Evolutionary conservation across 352 stramenopile genomes (phyloP).

Genomic region (Peronospora belbahrii): DNA sequence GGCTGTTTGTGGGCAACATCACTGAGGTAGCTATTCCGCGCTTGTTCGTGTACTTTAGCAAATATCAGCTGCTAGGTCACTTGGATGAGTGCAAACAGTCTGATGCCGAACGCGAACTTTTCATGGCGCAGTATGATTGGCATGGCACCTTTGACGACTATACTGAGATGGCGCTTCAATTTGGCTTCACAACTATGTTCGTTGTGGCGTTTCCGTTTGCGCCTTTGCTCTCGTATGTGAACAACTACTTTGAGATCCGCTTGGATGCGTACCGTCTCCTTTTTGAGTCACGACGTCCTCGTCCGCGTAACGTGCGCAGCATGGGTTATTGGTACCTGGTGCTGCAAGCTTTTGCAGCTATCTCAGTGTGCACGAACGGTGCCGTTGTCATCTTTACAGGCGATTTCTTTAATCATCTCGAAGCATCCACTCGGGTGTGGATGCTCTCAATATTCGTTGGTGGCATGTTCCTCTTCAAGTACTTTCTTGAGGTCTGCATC

Average conservation of each 20-base stretch:
- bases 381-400: constrained; percentile 90
- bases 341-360: constrained; percentile 83
- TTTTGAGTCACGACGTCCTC: constrained; percentile 69
- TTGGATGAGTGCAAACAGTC: constrained; percentile 43
- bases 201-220: constrained; percentile 90
- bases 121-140: constrained; percentile 79
- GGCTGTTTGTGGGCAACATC: constrained; percentile 74
- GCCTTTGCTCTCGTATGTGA: constrained; percentile 86
- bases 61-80: constrained; percentile 53
- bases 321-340: constrained; percentile 92
- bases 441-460: constrained; percentile 76
- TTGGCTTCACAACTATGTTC: constrained; percentile 87
- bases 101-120: constrained; percentile 60
- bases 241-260: constrained; percentile 91
- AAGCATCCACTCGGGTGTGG: constrained; percentile 54
- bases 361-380: constrained; percentile 90
- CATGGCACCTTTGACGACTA: constrained; percentile 89
- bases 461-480: constrained; percentile 82
- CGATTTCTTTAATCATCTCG: constrained; percentile 60
- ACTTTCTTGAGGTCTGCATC: constrained; percentile 64
- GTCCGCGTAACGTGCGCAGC: constrained; percentile 70
- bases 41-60: constrained; percentile 64
- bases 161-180: constrained; percentile 88
- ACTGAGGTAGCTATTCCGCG: constrained; percentile 68
- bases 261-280: constrained; percentile 84